Evolutionary conservation across 1,284 basidiomycete species (phyloP).

Genomic region (Papiliotrema laurentii): DNA sequence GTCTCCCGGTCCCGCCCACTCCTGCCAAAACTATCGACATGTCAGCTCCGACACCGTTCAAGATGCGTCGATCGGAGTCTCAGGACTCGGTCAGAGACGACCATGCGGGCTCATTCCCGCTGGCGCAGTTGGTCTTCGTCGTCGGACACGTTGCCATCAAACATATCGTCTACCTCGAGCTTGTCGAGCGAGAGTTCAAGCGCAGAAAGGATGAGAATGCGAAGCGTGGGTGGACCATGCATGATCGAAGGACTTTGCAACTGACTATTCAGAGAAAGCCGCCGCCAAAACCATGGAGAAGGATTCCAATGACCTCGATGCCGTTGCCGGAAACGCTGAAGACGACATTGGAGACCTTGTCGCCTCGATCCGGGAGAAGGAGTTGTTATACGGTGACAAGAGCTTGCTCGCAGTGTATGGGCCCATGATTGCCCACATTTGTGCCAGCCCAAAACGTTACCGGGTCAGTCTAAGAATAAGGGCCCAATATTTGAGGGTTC

Average conservation of each 20-base stretch:
- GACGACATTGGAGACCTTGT: constrained; percentile 96
- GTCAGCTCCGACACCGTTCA: constrained; percentile 3
- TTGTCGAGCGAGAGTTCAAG: constrained; percentile 97
- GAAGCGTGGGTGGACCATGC: constrained; percentile 55
- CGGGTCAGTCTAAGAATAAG: constrained; percentile 59
- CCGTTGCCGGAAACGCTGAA: constrained; percentile 95
- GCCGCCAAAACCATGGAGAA: constrained; percentile 52
- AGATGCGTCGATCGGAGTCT: neutral
- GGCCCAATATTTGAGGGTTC: constrained; percentile 6
- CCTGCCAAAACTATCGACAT: neutral
- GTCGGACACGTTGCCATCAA: constrained; percentile 97
- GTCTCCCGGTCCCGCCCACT: neutral
- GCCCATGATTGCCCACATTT: constrained; percentile 83
- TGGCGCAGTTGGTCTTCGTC: constrained; percentile 87
- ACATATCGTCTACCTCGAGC: constrained; percentile 92
- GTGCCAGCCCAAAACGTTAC: constrained; percentile 75
- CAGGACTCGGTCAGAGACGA: constrained; percentile 49
- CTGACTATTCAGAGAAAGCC: constrained; percentile 38
- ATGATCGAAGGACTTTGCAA: neutral
- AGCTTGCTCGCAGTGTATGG: constrained; percentile 83
- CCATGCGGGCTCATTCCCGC: constrained; percentile 71
- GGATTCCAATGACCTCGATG: constrained; percentile 85
- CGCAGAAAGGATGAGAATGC: constrained; percentile 85
- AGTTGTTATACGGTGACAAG: constrained; percentile 78
- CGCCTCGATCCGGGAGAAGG: constrained; percentile 73